These are phyloP conservation scores for Schrenkiella parvula DNA, from an alignment of 345 rosid species.

Conservation along the genomic window DNA sequence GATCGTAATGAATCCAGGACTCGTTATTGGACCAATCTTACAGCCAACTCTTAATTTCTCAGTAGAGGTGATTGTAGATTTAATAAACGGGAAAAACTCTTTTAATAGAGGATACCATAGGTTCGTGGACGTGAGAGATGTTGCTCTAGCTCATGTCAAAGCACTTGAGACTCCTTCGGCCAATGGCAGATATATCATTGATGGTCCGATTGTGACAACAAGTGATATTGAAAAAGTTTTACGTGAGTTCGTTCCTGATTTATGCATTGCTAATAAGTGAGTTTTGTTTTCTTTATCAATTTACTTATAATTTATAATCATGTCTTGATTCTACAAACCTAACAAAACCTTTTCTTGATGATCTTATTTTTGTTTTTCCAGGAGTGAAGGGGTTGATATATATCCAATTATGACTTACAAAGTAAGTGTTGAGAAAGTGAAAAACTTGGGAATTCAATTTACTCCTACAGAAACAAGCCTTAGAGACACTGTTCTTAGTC, in stretches of 20 bases:
- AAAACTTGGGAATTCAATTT: constrained; percentile 37
- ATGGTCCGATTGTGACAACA: constrained; percentile 13
- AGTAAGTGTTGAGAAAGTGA: constrained; percentile 18
- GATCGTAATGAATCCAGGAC: constrained; percentile 37
- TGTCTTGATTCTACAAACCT: background rate
- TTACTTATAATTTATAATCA: background rate
- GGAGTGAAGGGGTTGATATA: background rate
- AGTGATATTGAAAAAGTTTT: constrained; percentile 9
- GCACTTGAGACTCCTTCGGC: constrained; percentile 46
- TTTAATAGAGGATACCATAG: constrained; percentile 11
- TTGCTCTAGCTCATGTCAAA: constrained; percentile 46
- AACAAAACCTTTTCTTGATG: no score
- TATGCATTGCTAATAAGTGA: constrained; percentile 23
- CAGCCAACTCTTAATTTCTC: constrained; percentile 37
- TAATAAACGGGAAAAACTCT: constrained; percentile 29
- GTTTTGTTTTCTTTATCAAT: background rate
- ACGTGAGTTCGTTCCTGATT: constrained; percentile 28
- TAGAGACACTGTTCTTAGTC: constrained; percentile 52
- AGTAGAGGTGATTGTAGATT: constrained; percentile 12
- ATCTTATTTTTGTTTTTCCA: no score
- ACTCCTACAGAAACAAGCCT: constrained; percentile 46
- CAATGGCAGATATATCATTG: constrained; percentile 39
- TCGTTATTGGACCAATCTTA: constrained; percentile 41
- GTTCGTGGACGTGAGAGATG: constrained; percentile 49
- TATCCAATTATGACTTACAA: background rate